Evolutionary conservation across 805 yeast genomes (phyloP).

Genomic region (Saccharomycopsis selenospora): DNA sequence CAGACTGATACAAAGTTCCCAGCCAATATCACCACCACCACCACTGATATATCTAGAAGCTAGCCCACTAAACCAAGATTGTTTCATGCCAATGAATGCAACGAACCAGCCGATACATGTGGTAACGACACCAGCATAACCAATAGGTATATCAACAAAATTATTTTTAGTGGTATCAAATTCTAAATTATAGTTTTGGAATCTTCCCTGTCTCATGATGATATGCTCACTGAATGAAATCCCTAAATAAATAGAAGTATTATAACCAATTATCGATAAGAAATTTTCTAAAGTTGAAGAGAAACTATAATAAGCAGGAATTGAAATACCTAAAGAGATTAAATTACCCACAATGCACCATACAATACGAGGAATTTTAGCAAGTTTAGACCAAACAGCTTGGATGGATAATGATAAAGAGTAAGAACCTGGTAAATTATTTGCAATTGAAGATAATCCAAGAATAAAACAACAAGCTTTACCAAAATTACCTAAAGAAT

Average conservation of each 20-base stretch:
- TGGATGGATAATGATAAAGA: conserved; percentile 84
- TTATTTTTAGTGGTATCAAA: conserved; percentile 40
- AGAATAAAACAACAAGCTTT: conserved; percentile 80
- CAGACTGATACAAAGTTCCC: conserved; percentile 65
- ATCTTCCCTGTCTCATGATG: conserved; percentile 54
- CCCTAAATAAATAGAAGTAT: conserved; percentile 77
- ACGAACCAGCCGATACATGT: conserved; percentile 81
- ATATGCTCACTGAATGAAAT: conserved; percentile 75
- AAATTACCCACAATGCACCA: conserved; percentile 78
- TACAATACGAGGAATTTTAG: conserved; percentile 67
- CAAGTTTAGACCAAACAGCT: conserved; percentile 69
- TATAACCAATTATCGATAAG: conserved; percentile 87
- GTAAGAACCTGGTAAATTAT: conserved; percentile 91
- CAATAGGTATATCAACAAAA: conserved; percentile 48
- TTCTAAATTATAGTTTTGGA: conserved; percentile 52
- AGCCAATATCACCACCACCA: conserved; percentile 81
- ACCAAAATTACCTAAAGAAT: conserved; percentile 83
- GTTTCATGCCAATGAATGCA: conserved; percentile 81
- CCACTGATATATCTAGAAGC: conserved; percentile 54
- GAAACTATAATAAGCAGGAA: conserved; percentile 78
- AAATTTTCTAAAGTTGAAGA: conserved; percentile 69
- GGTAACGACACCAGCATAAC: conserved; percentile 69
- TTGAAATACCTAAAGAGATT: conserved; percentile 75
- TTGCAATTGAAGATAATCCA: conserved; percentile 81
- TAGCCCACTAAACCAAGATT: conserved; percentile 76